Percentiles rank a stretch among this genome's conserved stretches.
These are phyloP conservation scores for Starmera stellimalicola DNA, from an alignment of 1,139 yeast species.

Conservation along the genomic window DNA sequence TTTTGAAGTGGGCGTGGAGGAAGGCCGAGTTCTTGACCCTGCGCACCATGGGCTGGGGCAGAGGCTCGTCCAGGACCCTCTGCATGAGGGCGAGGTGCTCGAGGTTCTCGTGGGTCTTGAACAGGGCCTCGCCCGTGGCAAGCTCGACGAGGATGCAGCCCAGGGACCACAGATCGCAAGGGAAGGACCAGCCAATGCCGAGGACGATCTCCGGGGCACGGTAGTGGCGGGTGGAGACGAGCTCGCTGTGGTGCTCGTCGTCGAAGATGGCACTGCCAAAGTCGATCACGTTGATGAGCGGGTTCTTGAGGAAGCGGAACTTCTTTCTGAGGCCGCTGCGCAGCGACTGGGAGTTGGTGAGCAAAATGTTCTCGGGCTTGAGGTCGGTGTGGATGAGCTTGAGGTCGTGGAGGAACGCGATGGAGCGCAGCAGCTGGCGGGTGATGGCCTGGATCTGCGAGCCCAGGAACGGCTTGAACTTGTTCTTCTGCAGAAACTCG, in stretches of 20 bases:
- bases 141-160: constrained; percentile 91
- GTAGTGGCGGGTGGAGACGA: constrained; percentile 92
- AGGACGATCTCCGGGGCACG: constrained; percentile 95
- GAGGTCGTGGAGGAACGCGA: constrained; percentile 82
- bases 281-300: constrained; percentile 84
- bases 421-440: constrained; percentile 76
- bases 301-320: constrained; percentile 54
- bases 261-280: constrained; percentile 93
- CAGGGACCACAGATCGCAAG: constrained; percentile 94
- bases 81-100: constrained; percentile 97
- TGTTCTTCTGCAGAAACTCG: constrained; percentile 78
- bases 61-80: constrained; percentile 42
- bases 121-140: constrained; percentile 90
- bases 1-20: constrained; percentile 7
- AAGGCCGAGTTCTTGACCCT: constrained; percentile 8
- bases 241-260: constrained; percentile 87
- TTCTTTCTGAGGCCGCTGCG: constrained; percentile 20
- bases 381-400: constrained; percentile 89
- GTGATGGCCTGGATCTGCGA: constrained; percentile 83
- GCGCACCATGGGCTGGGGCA: constrained; percentile 12
- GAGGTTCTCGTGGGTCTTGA: constrained; percentile 87
- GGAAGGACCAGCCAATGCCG: constrained; percentile 87
- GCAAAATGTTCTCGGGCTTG: constrained; percentile 86
- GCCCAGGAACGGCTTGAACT: constrained; percentile 67
- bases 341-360: constrained; percentile 47